Evolutionary conservation across 2,329 filamentous ascomycete species (phyloP).

Genomic region (Juglanconis oblonga): DNA sequence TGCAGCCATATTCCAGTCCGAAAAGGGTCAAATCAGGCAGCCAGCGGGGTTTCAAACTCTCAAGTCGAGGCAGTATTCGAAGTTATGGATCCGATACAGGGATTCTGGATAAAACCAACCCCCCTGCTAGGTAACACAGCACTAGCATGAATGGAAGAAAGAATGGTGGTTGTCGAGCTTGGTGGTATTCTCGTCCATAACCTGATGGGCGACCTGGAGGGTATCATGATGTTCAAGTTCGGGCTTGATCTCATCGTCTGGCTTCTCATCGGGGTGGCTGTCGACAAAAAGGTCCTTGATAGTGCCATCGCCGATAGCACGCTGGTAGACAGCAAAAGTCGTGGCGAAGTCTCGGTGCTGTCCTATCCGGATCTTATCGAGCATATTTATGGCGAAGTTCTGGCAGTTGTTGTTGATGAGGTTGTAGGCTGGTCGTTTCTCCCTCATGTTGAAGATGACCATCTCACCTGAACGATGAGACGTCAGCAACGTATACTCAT

Average conservation of each 20-base stretch:
- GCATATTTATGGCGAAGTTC: slow-evolving; percentile 50
- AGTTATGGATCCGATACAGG: no score
- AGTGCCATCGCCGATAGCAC: slow-evolving; percentile 45
- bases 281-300: slow-evolving; percentile 50
- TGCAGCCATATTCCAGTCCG: no score
- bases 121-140: no score
- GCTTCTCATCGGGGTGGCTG: slow-evolving; percentile 28
- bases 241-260: slow-evolving; percentile 23
- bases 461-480: slow-evolving; percentile 39
- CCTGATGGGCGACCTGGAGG: slow-evolving; percentile 46
- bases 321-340: slow-evolving; percentile 50
- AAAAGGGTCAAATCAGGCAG: no score
- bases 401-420: slow-evolving; percentile 61
- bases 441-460: slow-evolving; percentile 50
- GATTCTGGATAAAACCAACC: no score
- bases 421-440: slow-evolving; percentile 49
- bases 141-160: slow-evolving; percentile 15
- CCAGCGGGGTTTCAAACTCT: no score
- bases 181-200: slow-evolving; percentile 53
- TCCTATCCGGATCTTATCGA: slow-evolving; percentile 53
- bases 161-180: slow-evolving; percentile 42
- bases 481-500: background rate
- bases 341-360: slow-evolving; percentile 51
- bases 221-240: slow-evolving; percentile 32
- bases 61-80: no score